Conservation (phyloP, 2,329 filamentous ascomycete genomes). For the Colletotrichum sp. region DNA sequence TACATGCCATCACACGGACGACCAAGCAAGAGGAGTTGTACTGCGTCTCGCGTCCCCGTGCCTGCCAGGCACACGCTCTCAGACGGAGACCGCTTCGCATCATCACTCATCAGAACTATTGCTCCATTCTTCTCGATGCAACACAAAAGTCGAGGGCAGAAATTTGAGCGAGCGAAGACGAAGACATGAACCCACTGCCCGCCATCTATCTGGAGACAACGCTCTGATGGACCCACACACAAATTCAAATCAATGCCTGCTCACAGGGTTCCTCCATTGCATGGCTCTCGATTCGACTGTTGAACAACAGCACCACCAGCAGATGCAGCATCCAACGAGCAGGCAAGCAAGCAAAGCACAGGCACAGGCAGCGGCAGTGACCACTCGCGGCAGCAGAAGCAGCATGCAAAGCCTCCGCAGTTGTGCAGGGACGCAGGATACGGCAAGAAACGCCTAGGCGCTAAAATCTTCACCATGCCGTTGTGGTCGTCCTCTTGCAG, state of each 20-base stretch:
- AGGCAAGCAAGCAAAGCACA: not conserved
- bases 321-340: not conserved
- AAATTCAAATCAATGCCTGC: slow-evolving; percentile 22
- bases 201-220: slow-evolving; percentile 9
- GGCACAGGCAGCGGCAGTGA: not conserved
- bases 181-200: slow-evolving; percentile 3
- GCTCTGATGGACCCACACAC: slow-evolving; percentile 5
- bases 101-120: not conserved
- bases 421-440: not conserved
- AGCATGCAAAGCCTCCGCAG: not conserved
- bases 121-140: slow-evolving; percentile 15
- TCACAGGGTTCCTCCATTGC: slow-evolving; percentile 6
- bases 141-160: slow-evolving; percentile 1
- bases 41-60: slow-evolving; percentile 3
- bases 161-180: not conserved
- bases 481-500: not conserved
- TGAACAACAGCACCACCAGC: not conserved
- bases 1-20: not conserved
- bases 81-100: slow-evolving; percentile 8
- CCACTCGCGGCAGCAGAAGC: not conserved
- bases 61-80: not conserved
- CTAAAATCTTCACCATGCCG: not conserved
- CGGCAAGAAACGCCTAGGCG: slow-evolving; percentile 1
- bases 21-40: not conserved
- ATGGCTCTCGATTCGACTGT: not conserved